phyloP scores from a whole-genome alignment of 2,329 filamentous ascomycete genomes.

The Epichloe glyceriae region DNA sequence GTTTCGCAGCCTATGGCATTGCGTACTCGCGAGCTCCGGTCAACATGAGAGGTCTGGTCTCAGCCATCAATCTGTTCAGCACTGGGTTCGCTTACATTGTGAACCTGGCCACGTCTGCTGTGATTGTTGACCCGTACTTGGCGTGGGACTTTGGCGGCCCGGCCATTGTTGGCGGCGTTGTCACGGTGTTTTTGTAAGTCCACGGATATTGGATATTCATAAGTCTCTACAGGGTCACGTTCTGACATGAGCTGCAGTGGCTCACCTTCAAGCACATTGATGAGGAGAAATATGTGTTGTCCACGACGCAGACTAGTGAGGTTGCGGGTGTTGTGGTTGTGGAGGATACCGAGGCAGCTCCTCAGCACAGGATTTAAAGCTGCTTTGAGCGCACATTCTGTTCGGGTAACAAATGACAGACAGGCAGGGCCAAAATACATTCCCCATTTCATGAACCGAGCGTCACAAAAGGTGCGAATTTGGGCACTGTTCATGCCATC shows the following conservation, averaged over 20 bases:
- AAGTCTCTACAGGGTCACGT: neutral
- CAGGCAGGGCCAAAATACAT: no score
- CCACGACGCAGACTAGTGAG: constrained; percentile 10
- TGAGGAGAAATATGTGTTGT: constrained; percentile 14
- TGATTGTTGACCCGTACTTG: constrained; percentile 35
- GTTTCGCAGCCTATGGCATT: constrained; percentile 29
- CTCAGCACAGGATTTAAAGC: no score
- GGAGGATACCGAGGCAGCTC: neutral
- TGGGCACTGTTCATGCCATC: no score
- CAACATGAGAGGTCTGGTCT: constrained; percentile 39
- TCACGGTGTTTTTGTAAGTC: constrained; percentile 27
- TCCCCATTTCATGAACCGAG: no score
- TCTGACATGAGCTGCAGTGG: neutral
- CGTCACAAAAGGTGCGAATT: no score
- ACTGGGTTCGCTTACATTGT: constrained; percentile 32
- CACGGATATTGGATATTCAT: no score
- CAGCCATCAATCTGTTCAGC: constrained; percentile 35
- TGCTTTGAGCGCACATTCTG: no score
- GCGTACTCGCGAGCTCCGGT: constrained; percentile 37
- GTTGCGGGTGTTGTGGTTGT: neutral
- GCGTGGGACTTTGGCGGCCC: constrained; percentile 37
- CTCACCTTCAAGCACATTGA: constrained; percentile 13
- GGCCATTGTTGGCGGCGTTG: constrained; percentile 30
- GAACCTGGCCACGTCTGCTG: constrained; percentile 29
- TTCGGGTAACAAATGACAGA: no score